Evolutionary conservation across 352 stramenopile species (phyloP), one percentile per base, ranked within the genome.

Genomic region (Phytophthora pisi): DNA sequence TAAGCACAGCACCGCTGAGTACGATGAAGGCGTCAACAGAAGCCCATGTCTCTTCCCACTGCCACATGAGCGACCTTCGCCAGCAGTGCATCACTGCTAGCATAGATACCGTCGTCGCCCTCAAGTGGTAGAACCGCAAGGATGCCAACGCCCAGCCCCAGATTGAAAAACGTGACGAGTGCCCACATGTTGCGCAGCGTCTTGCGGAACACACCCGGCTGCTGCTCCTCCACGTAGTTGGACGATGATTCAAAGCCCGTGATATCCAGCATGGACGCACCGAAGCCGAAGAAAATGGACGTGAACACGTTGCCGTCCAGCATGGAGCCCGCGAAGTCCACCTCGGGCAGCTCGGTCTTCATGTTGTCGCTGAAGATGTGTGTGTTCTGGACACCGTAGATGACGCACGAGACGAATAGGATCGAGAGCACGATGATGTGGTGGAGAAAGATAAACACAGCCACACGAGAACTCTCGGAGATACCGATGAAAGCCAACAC

Each of bases 211-310:
- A 96, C 88, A 26, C 90, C 86, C 1, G 81, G 75, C 11, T 66
- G 61, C 53, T 97, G 89, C 59, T 96, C 88, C 63, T 97, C 89
- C 1, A 97, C 86, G 66, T 94, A 97, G 54, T 97, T 86, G 9
- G 87, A 82, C 31, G 82, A 93, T 1, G 76, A 91, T 73, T 97
- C 91, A 51, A 97, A 97, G 18, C 90, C 90, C 2, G 81, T 93
- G 55, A 97, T 92, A 59, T 89, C 91, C 8, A 97, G 77, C 82
- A 97, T 93, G 0, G 90, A 82, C 5, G 81, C 81, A 30, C 67
- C 75, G 51, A 84, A 89, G 38, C 88, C 88, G 59, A 96, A 94
- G 69, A 91, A 91, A 30, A 91, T 68, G 11, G 82, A 64, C 15
- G 78, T 85, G 15, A 68, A 72, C 7, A 83, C 60, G 47, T 74